These are phyloP conservation scores for Zopfia rhizophila DNA, from an alignment of 2,329 filamentous ascomycete species.

Conservation along the genomic window DNA sequence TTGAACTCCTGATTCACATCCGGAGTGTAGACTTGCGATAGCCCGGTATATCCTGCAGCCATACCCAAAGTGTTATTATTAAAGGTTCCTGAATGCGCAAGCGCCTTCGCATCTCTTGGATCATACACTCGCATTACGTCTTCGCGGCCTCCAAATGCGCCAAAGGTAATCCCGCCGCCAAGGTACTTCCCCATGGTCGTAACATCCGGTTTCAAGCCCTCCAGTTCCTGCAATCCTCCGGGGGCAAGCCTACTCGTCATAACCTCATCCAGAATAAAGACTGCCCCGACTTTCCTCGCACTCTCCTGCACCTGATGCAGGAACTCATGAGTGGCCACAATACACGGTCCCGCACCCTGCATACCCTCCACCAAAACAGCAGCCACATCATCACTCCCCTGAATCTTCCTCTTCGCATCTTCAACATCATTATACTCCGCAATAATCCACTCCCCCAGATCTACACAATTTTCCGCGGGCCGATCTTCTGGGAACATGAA, in stretches of 20 bases:
- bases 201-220: slow-evolving; percentile 66
- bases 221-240: slow-evolving; percentile 59
- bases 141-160: slow-evolving; percentile 70
- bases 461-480: slow-evolving; percentile 59
- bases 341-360: slow-evolving; percentile 71
- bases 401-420: slow-evolving; percentile 57
- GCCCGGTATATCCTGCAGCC: slow-evolving; percentile 61
- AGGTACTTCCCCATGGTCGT: slow-evolving; percentile 74
- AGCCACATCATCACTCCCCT: slow-evolving; percentile 59
- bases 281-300: slow-evolving; percentile 60
- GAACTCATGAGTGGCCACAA: slow-evolving; percentile 63
- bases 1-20: slow-evolving; percentile 42
- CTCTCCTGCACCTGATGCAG: slow-evolving; percentile 61
- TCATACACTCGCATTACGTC: slow-evolving; percentile 70
- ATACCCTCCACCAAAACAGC: slow-evolving; percentile 74
- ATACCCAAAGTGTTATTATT: slow-evolving; percentile 75
- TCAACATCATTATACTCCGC: slow-evolving; percentile 70
- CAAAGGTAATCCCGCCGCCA: slow-evolving; percentile 73
- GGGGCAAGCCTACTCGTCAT: slow-evolving; percentile 71
- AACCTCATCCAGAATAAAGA: slow-evolving; percentile 78
- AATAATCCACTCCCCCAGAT: slow-evolving; percentile 67
- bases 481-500: slow-evolving; percentile 57
- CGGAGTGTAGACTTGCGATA: slow-evolving; percentile 50
- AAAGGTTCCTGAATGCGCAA: slow-evolving; percentile 71
- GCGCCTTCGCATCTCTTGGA: slow-evolving; percentile 53